Evolutionary conservation across 768 basidiomycete species (phyloP), one percentile per base, ranked within the genome.

Genomic region (Boletus reticulatus): DNA sequence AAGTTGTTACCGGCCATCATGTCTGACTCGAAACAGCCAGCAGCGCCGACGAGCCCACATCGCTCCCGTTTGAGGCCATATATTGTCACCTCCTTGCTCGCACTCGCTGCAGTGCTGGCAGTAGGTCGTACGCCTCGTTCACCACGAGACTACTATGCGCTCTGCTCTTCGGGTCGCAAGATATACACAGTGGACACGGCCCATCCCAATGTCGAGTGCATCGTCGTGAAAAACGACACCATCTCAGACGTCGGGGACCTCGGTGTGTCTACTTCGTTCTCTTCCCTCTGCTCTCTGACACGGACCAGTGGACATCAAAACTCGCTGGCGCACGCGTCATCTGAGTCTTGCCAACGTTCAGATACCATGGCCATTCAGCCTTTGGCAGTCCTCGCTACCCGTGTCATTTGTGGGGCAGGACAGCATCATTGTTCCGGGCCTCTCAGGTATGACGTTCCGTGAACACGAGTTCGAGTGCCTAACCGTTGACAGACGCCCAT

Each of bases 181-280:
- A 84, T 92, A 38, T 91, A 91, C 66, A 92, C 90, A 1, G 89
- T 92, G 0, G 83, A 89, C 60, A 65, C 76, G 10, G 48, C 61
- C 2, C 65, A 67, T 10, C 82, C 84, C 9, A 74, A 67, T 34
- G 85, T 81, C 4, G 77, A 87, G 61, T 90, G 88, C 58, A 73
- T 90, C n/a, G 71, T 81, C 36, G 75, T 89, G 12, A 73, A 70
- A 54, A 75, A 76, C 16, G 71, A 76, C 32, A 71, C 62, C 29
- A 81, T 92, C 32, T 48, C 70, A 19, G 78, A 76, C 16, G 69
- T 77, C 13, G 87, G 86, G 10, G 65, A 72, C 43, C 71, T 78
- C 50, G 75, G 84, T 86, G 62, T 6, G 75, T 67, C 36, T 34
- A 27, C 29, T n/a, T 14, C 20, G 20, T 27, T 24, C 14, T 9